Base-by-base conservation (phyloP, 495 filamentous ascomycete genomes). In the Xylaria bambusicola region DNA sequence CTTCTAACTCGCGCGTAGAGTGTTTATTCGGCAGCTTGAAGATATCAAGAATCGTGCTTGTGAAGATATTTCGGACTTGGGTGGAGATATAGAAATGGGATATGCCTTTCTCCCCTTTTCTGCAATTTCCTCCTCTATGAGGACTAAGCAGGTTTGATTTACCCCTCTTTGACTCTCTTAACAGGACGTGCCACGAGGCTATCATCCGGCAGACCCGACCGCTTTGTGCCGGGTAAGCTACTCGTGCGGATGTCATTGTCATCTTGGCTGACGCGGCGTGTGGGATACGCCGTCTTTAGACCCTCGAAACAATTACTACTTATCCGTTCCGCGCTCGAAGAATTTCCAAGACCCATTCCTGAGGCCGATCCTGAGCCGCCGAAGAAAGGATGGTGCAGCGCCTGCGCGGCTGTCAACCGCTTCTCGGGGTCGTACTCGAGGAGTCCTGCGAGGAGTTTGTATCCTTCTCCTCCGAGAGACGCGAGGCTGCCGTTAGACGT, bases 391-490 rank as follows among this genome's bases (percentile, higher is more conserved):
- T 97, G 93, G 62, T 89, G 83, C 13, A 99, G 78, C 12, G 94
- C 95, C 57, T 90, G 80, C 48, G 88, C 83, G 0, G 94, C 94
- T 1, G 91, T 94, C 31, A 97, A 77, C 8, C 94, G 85, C 70
- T 88, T 91, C 29, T 90, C 87, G 0, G 94, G 94, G 70, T 99
- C 93, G 68, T 97, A 99, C 55, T 96, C 90, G 12, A 99, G 82
- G 42, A 99, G 78, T 4, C 84, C 85, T 1, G 86, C 80, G 0
- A 99, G 79, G 1, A 99, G 78, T 61, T 91, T 86, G 64, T 92
- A 90, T 0, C 94, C 93, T 42, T 92, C 86, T 5, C 80, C 70
- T 6, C 91, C 91, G 0, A 93, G 86, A 1, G 78, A 82, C 3
- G 75, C 63, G 0, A 81, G 53, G 76, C 82, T 49, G 70, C 70